Percentiles rank a stretch among this genome's conserved stretches.
Conservation (phyloP, 1,139 yeast species). For the Yamadazyma friedrichii region DNA sequence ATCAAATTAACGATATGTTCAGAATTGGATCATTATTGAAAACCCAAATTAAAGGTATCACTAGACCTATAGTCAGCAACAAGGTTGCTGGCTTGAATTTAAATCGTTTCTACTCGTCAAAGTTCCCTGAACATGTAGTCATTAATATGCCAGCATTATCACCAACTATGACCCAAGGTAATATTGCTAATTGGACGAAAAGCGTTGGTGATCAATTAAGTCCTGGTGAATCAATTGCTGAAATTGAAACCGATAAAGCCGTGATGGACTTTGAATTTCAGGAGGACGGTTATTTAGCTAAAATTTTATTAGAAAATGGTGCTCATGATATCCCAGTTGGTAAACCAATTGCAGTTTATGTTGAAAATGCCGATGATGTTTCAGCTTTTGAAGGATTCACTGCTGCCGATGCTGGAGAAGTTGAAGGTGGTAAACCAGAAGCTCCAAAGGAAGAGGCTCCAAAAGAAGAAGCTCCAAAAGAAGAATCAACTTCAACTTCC, state of each 20-base stretch:
- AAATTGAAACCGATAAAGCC: slow-evolving; percentile 98
- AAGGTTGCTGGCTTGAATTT: slow-evolving; percentile 3
- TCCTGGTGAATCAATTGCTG: slow-evolving; percentile 95
- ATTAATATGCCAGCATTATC: slow-evolving; percentile 92
- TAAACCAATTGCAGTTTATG: slow-evolving; percentile 94
- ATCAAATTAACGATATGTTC: slow-evolving; percentile 1
- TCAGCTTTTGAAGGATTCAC: slow-evolving; percentile 86
- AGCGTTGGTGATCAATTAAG: slow-evolving; percentile 79
- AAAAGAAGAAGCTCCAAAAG: slow-evolving; percentile 25
- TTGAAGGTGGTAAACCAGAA: slow-evolving; percentile 38
- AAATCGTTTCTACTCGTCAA: slow-evolving; percentile 38
- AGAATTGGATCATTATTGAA: slow-evolving; percentile 3
- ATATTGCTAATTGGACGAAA: slow-evolving; percentile 85
- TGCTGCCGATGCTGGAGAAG: slow-evolving; percentile 75
- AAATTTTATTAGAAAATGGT: slow-evolving; percentile 83
- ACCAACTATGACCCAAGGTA: slow-evolving; percentile 98
- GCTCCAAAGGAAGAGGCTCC: slow-evolving; percentile 28
- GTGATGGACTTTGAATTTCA: slow-evolving; percentile 99
- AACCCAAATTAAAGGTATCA: not conserved
- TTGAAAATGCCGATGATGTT: slow-evolving; percentile 82
- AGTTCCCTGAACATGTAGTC: slow-evolving; percentile 66
- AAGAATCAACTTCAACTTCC: slow-evolving; percentile 21
- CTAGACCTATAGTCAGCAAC: slow-evolving; percentile 2
- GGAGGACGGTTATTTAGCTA: slow-evolving; percentile 95
- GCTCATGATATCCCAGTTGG: slow-evolving; percentile 90